These are phyloP conservation scores for Solanum verrucosum DNA, from an alignment of 257 asterid species.

Conservation along the genomic window DNA sequence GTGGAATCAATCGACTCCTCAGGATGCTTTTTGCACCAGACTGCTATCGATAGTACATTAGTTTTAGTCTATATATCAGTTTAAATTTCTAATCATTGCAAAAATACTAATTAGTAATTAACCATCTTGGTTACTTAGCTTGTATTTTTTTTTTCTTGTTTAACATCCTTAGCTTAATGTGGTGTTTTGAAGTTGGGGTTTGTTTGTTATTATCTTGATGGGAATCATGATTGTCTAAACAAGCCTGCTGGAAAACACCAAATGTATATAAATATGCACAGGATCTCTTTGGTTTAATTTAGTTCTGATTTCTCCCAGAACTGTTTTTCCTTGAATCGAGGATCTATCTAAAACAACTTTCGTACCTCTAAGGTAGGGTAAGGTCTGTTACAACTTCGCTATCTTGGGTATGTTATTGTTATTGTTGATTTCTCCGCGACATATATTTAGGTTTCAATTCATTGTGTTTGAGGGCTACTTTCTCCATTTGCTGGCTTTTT, in stretches of 20 bases:
- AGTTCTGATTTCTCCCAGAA: neutral
- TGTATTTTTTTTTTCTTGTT: neutral
- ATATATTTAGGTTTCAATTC: neutral
- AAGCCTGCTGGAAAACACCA: slow-evolving; percentile 5
- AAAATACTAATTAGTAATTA: neutral
- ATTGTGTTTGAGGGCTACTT: neutral
- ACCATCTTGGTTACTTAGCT: slow-evolving; percentile 5
- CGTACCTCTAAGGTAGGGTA: neutral
- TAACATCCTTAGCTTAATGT: neutral
- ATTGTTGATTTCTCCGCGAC: neutral
- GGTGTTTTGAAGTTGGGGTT: slow-evolving; percentile 1
- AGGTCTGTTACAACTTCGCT: neutral
- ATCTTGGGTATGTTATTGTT: neutral
- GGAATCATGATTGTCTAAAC: slow-evolving; percentile 9
- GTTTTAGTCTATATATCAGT: neutral
- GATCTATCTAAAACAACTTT: neutral
- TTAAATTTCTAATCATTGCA: neutral
- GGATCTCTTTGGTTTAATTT: neutral
- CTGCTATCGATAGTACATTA: neutral
- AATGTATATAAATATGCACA: neutral
- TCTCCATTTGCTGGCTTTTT: neutral
- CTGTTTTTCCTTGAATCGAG: neutral
- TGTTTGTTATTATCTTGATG: slow-evolving; percentile 8
- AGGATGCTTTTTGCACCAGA: neutral
- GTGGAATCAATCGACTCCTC: neutral